Evolutionary conservation across 2,329 filamentous ascomycete species (phyloP).

Genomic region (Periglandula ipomoeae): DNA sequence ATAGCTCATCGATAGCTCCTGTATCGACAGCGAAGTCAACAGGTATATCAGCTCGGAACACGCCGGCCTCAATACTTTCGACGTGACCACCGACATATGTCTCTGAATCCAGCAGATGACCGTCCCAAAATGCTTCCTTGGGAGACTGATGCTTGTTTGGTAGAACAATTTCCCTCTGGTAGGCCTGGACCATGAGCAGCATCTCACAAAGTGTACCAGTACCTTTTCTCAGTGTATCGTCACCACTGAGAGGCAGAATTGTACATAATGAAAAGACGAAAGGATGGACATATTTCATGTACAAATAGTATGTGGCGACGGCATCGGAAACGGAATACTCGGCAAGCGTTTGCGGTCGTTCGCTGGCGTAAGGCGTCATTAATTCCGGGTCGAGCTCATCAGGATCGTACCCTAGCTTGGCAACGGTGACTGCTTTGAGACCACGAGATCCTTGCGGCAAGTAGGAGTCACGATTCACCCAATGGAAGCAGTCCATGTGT

Average conservation of each 20-base stretch:
- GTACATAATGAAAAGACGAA: constrained; percentile 99
- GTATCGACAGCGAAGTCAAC: constrained; percentile 90
- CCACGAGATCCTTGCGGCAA: constrained; percentile 94
- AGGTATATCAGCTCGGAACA: constrained; percentile 92
- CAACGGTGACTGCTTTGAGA: constrained; percentile 93
- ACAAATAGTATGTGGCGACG: constrained; percentile 95
- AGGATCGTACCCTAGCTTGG: constrained; percentile 95
- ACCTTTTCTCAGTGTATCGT: constrained; percentile 89
- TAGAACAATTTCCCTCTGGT: constrained; percentile 80
- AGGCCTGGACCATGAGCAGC: constrained; percentile 98
- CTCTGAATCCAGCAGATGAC: constrained; percentile 90
- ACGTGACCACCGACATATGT: constrained; percentile 98
- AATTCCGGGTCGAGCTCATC: constrained; percentile 95
- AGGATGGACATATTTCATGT: constrained; percentile 99
- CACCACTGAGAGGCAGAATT: constrained; percentile 84
- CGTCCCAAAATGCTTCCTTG: constrained; percentile 92
- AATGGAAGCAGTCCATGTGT: constrained; percentile 98
- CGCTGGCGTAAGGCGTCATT: constrained; percentile 87
- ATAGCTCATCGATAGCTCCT: constrained; percentile 77
- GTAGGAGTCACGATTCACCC: constrained; percentile 98
- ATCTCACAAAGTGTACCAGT: constrained; percentile 99
- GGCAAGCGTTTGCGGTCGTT: constrained; percentile 85
- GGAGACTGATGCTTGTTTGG: constrained; percentile 94
- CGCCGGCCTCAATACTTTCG: constrained; percentile 96
- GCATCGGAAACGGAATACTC: constrained; percentile 99